Evolutionary conservation across 352 stramenopile species (phyloP), one percentile per base, ranked within the genome.

Genomic region (Pythium folliculosum): DNA sequence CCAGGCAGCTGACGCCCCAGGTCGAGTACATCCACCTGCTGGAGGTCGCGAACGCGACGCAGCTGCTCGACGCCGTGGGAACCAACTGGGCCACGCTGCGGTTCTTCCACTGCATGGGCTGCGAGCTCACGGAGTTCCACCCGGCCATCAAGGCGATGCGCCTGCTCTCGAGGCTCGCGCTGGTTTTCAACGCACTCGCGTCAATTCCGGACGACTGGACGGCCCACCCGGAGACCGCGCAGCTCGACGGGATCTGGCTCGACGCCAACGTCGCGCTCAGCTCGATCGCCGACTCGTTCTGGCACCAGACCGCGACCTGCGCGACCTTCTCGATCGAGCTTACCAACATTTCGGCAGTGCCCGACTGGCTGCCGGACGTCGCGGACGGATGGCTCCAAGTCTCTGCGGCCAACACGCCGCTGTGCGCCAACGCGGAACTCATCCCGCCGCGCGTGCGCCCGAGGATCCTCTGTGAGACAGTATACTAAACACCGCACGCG

Each of bases 231-330:
- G 17, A 40, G 25, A 16, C 43, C 5, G 27, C 27, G 27, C 13
- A 44, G 51, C 51, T 58, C 5, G n/a, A 54, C n/a, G 23, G 5
- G 21, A 16, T 54, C 19, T 54, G 48, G 48, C 52, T 59, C 10
- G 35, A 59, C 32, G 0, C 2, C 5, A 59, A 59, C 21, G 12
- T 40, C 6, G 37, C 10, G 22, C 55, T 52, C 17, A 30, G n/a
- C 13, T 22, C 40, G 23, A 14, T 62, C 6, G 37, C 55, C 5
- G 21, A 50, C 12, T 43, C 55, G 9, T 5, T 62, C 10, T 61
- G 54, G 54, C 35, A 13, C 22, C 38, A 51, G 25, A 21, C 23
- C 23, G 37, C 37, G 38, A 50, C 37, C 10, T 62, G 37, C 16
- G 16, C 19, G 5, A n/a, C 12, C 3, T 38, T 52, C 37, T 35